Conservation (phyloP, 179 eudicot species). For the Heliamphora pulchella region DNA sequence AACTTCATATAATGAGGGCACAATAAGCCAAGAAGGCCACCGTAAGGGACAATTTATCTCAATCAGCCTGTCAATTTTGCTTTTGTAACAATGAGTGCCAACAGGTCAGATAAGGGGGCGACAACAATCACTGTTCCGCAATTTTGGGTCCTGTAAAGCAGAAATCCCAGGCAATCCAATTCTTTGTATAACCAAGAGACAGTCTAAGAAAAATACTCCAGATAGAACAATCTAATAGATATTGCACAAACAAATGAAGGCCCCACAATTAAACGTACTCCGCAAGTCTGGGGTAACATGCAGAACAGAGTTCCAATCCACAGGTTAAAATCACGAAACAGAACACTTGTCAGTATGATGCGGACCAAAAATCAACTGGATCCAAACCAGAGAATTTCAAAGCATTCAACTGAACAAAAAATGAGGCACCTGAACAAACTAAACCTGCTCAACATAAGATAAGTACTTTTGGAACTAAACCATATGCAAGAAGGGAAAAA, state of each 20-base stretch:
- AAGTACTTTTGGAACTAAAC: not conserved
- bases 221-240: not conserved
- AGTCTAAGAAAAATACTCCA: not conserved
- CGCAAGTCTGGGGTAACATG: not conserved
- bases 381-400: not conserved
- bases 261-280: not conserved
- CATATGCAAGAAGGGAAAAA: not conserved
- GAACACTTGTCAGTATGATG: not conserved
- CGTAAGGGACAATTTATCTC: not conserved
- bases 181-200: not conserved
- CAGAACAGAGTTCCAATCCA: not conserved
- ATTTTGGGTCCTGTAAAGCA: not conserved
- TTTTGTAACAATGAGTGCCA: not conserved
- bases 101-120: not conserved
- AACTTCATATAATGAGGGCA: not conserved
- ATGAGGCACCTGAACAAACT: not conserved
- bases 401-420: not conserved
- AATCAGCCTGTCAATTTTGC: conserved; percentile 1
- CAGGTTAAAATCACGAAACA: not conserved
- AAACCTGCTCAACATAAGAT: not conserved
- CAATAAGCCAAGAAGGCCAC: not conserved
- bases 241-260: not conserved
- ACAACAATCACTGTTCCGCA: not conserved
- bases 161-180: conserved; percentile 3
- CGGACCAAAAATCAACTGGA: not conserved